Percentiles rank a stretch among this genome's conserved stretches.
Evolutionary conservation across 306 rosid genomes (phyloP).

Genomic region (Vigna mungo): DNA sequence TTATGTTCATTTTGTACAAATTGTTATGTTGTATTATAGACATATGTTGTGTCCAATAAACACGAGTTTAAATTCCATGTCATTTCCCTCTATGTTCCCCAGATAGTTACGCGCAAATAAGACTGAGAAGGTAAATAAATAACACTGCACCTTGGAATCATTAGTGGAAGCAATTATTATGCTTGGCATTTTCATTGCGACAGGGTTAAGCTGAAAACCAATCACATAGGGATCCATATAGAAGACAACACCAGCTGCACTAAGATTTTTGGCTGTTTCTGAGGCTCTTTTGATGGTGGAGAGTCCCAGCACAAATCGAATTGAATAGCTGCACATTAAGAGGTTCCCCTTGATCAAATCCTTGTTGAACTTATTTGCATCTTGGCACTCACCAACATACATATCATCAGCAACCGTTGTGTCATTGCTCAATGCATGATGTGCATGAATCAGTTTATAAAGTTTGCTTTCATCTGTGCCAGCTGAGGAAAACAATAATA

Average conservation of each 20-base stretch:
- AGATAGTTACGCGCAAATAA: not conserved
- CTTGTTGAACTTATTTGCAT: slow-evolving; percentile 63
- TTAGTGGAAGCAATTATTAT: slow-evolving; percentile 82
- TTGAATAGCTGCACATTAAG: slow-evolving; percentile 96
- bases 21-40: not conserved
- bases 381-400: slow-evolving; percentile 96
- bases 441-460: slow-evolving; percentile 75
- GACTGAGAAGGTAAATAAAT: not conserved
- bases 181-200: slow-evolving; percentile 81
- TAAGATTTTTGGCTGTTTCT: slow-evolving; percentile 77
- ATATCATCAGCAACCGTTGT: slow-evolving; percentile 59
- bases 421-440: slow-evolving; percentile 73
- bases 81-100: not conserved
- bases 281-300: slow-evolving; percentile 76
- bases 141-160: slow-evolving; percentile 77
- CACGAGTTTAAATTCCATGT: not conserved
- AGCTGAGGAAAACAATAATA: slow-evolving; percentile 59
- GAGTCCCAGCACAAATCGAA: slow-evolving; percentile 89
- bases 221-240: slow-evolving; percentile 89
- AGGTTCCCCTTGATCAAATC: slow-evolving; percentile 76
- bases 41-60: not conserved
- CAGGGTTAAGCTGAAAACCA: slow-evolving; percentile 93
- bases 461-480: slow-evolving; percentile 60
- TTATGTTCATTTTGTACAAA: not conserved
- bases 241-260: slow-evolving; percentile 92